A percentile compares a stretch with the other conserved stretches of the same genome.
phyloP scores from a whole-genome alignment of 2,329 filamentous ascomycete genomes.

The Shiraia sp. region DNA sequence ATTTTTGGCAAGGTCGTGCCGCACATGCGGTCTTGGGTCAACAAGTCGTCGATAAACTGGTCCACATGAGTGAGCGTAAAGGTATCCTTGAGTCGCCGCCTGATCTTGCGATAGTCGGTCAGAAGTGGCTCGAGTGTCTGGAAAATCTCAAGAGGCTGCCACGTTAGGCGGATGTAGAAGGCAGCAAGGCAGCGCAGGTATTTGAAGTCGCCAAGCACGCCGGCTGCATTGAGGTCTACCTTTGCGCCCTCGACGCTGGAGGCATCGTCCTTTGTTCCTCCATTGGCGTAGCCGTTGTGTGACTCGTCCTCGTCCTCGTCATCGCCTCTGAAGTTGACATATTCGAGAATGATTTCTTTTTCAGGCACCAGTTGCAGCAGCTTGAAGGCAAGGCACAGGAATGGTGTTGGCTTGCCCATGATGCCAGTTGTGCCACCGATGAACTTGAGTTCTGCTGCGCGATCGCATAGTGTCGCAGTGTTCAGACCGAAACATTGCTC shows the following conservation, averaged over 20 bases:
- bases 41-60: conserved; percentile 88
- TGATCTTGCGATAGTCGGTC: conserved; percentile 80
- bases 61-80: conserved; percentile 82
- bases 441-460: conserved; percentile 80
- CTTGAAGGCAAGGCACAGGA: conserved; percentile 93
- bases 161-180: conserved; percentile 91
- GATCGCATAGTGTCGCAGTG: conserved; percentile 77
- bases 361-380: conserved; percentile 84
- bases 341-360: conserved; percentile 77
- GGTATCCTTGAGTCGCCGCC: conserved; percentile 72
- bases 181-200: conserved; percentile 87
- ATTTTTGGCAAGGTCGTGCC: conserved; percentile 92
- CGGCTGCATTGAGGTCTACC: conserved; percentile 32
- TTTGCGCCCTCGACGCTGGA: conserved; percentile 16
- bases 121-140: conserved; percentile 78
- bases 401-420: conserved; percentile 85
- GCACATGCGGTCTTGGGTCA: conserved; percentile 87
- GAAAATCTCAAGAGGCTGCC: conserved; percentile 81
- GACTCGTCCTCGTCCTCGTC: conserved; percentile 23
- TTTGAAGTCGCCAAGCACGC: conserved; percentile 56
- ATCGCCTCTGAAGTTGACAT: conserved; percentile 63
- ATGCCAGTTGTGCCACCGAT: conserved; percentile 87
- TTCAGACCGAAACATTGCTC: conserved; percentile 98
- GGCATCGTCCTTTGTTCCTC: conserved; percentile 7
- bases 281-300: conserved; percentile 43